phyloP scores from a whole-genome alignment of 2,329 filamentous ascomycete genomes.

The Mycogone perniciosa region DNA sequence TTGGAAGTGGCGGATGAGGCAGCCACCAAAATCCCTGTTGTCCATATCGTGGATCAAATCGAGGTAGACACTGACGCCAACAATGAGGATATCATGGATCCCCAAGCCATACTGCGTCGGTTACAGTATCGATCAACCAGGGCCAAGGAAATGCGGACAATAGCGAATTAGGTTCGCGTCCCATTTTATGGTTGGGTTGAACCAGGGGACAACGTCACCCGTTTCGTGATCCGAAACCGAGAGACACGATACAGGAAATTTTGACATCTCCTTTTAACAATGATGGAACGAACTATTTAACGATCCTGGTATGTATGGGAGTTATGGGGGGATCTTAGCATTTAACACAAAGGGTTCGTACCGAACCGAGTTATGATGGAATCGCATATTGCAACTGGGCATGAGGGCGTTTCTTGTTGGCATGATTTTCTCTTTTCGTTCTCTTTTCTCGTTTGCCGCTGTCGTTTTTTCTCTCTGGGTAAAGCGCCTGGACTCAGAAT shows the following conservation, averaged over 20 bases:
- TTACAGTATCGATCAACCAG: slow-evolving; percentile 39
- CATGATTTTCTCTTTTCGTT: neutral
- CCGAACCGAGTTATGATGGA: slow-evolving; percentile 3
- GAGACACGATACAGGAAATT: neutral
- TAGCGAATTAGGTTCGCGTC: slow-evolving; percentile 1
- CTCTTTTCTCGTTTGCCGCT: neutral
- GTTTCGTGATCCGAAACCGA: neutral
- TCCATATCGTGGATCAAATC: slow-evolving; percentile 20
- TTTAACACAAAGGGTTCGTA: slow-evolving; percentile 8
- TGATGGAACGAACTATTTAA: slow-evolving; percentile 12
- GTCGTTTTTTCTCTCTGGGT: neutral
- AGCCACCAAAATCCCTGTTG: slow-evolving; percentile 14
- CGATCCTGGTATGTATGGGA: slow-evolving; percentile 13
- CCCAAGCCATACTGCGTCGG: slow-evolving; percentile 32
- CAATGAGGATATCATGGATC: slow-evolving; percentile 38
- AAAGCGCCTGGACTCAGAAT: neutral
- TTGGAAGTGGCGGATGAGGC: slow-evolving; percentile 15
- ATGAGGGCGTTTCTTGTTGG: slow-evolving; percentile 8
- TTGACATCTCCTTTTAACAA: slow-evolving; percentile 7
- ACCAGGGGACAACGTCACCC: neutral
- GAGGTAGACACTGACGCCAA: slow-evolving; percentile 31
- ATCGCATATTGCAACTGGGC: slow-evolving; percentile 9
- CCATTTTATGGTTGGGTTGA: neutral
- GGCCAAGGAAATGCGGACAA: slow-evolving; percentile 28
- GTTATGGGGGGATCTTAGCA: slow-evolving; percentile 10